phyloP scores from a whole-genome alignment of 1,284 basidiomycete genomes.

The Sanghuangporus baumii region DNA sequence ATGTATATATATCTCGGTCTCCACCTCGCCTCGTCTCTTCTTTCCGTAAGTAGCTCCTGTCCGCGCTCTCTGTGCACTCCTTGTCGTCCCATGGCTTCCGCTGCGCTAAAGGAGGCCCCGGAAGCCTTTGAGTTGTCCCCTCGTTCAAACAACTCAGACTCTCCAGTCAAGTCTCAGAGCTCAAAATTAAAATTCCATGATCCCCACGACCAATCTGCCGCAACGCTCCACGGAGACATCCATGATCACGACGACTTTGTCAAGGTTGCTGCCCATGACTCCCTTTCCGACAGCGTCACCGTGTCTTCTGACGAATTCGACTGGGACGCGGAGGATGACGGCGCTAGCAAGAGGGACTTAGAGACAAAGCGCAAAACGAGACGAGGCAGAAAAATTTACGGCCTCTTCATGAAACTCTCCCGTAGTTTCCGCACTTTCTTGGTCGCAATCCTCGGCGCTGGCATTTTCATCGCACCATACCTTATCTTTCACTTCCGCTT shows the following conservation, averaged over 20 bases:
- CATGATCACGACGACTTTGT: background rate
- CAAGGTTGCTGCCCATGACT: constrained; percentile 6
- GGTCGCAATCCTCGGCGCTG: constrained; percentile 50
- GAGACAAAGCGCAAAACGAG: constrained; percentile 29
- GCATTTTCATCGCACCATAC: constrained; percentile 62
- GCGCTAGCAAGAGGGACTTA: constrained; percentile 23
- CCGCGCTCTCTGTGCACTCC: background rate
- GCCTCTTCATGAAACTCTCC: constrained; percentile 63
- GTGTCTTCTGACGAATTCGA: constrained; percentile 67
- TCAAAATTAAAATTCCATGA: background rate
- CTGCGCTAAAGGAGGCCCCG: background rate
- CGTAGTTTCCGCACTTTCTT: constrained; percentile 51
- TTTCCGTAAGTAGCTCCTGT: background rate
- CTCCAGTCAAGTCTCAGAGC: background rate
- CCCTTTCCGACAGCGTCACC: constrained; percentile 48
- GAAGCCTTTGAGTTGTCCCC: constrained; percentile 13
- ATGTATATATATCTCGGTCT: background rate
- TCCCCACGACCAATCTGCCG: background rate
- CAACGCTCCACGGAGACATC: constrained; percentile 3
- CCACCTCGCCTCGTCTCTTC: background rate
- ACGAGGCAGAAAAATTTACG: constrained; percentile 52
- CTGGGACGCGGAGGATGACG: constrained; percentile 59
- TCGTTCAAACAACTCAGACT: constrained; percentile 9
- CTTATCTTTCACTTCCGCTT: constrained; percentile 64
- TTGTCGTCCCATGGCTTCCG: background rate